Conservation (phyloP, 192 early-diverging fungal genomes). For the Coemansia asiatica region DNA sequence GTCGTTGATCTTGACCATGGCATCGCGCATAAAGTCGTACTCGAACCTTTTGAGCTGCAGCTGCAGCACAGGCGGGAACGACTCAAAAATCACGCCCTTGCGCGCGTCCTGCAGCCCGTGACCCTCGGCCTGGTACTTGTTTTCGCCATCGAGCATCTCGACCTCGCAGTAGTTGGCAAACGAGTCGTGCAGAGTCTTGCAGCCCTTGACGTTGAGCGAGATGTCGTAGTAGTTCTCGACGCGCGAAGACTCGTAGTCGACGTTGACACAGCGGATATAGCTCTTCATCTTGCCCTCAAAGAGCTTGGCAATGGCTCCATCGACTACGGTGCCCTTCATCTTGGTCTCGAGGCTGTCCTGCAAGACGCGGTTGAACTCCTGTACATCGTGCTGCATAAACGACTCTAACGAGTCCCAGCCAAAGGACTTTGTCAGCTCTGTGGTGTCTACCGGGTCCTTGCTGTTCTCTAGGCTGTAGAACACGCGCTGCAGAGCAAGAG, state of each 20-base stretch:
- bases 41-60: slow-evolving; percentile 97
- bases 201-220: slow-evolving; percentile 95
- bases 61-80: slow-evolving; percentile 91
- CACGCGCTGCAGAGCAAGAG: slow-evolving; percentile 89
- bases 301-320: slow-evolving; percentile 87
- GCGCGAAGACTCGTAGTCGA: slow-evolving; percentile 92
- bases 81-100: slow-evolving; percentile 93
- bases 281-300: slow-evolving; percentile 98
- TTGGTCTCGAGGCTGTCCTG: slow-evolving; percentile 96
- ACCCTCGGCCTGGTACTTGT: slow-evolving; percentile 94
- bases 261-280: slow-evolving; percentile 93
- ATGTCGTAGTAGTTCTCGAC: slow-evolving; percentile 97
- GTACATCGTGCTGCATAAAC: slow-evolving; percentile 99
- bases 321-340: slow-evolving; percentile 95
- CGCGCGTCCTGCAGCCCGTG: slow-evolving; percentile 93
- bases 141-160: slow-evolving; percentile 94
- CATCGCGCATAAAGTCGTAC: slow-evolving; percentile 88
- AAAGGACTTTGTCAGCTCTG: slow-evolving; percentile 95
- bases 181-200: slow-evolving; percentile 79
- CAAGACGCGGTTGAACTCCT: slow-evolving; percentile 95
- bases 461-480: slow-evolving; percentile 88
- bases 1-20: slow-evolving; percentile 96
- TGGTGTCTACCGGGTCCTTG: slow-evolving; percentile 78
- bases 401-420: slow-evolving; percentile 96
- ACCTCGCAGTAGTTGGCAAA: slow-evolving; percentile 88